Evolutionary conservation across 2,329 filamentous ascomycete species (phyloP), one percentile per base, ranked within the genome.

Genomic region (Paecilomyces niveus): DNA sequence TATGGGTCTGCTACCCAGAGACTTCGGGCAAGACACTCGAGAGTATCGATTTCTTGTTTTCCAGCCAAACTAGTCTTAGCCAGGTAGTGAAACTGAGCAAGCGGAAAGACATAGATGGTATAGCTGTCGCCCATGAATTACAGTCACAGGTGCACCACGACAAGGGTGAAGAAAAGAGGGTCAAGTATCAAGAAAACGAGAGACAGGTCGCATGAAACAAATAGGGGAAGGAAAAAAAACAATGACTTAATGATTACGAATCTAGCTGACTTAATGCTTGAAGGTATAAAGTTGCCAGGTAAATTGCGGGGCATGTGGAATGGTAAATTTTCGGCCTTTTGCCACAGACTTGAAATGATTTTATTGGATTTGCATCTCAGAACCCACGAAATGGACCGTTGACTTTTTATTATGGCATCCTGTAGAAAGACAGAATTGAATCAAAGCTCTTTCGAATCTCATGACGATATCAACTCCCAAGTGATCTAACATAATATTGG

Each of bases 1-100:
- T 78, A 18, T 79, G 77, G 65, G 64, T 72, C 55, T 63, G 67
- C 32, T 70, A 69, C 35, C 66, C 68, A 4, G 64, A 70, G 32
- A 68, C 66, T 5, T 60, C 63, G 2, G 60, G 57, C 52, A 59
- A 63, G n/a, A 60, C 61, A 10, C 61, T 67, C 24, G 65, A 69
- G 57, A 65, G 68, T 29, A 65, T 75, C 45, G 71, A 74, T 22
- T 60, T 61, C 54, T 26, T 61, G 53, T 61, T 61, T 24, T 56
- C 58, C 1, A 61, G 59, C 39, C 59, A 61, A 32, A 49, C 54
- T 9, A 61, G 59, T 54, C 50, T 61, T 15, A 53, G 54, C 11
- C 53, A 61, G 52, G 59, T 61, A n/a, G 59, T 61, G 22, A 61
- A 61, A 26, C 26, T 61, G 35, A 61, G 59, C 49, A 58, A 39